A percentile compares a stretch with the other conserved stretches of the same genome.
phyloP scores from a whole-genome alignment of 441 rosid genomes.

The Populus tomentosa region DNA sequence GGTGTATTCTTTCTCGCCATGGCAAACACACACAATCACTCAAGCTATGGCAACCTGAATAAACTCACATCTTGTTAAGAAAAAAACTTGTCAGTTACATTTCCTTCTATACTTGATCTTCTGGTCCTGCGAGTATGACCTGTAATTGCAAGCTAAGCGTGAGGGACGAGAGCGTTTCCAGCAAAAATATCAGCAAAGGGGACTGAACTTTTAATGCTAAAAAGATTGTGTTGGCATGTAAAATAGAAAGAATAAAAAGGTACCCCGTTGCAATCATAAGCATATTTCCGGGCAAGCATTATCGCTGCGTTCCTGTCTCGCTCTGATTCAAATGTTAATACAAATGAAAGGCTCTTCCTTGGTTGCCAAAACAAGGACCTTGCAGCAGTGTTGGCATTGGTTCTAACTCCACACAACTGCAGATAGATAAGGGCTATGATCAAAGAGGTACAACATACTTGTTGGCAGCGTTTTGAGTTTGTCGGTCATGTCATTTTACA shows the following conservation, averaged over 20 bases:
- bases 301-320: slow-evolving; percentile 80
- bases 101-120: slow-evolving; percentile 52
- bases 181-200: neutral
- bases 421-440: slow-evolving; percentile 8
- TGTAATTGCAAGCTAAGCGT: slow-evolving; percentile 25
- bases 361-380: slow-evolving; percentile 87
- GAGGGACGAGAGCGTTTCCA: neutral
- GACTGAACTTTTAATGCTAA: neutral
- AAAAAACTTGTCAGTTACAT: slow-evolving; percentile 24
- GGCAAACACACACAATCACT: slow-evolving; percentile 27
- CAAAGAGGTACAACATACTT: neutral
- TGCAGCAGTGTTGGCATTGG: slow-evolving; percentile 41
- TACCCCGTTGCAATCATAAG: slow-evolving; percentile 75
- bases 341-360: slow-evolving; percentile 65
- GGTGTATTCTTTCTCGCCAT: slow-evolving; percentile 5
- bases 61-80: slow-evolving; percentile 26
- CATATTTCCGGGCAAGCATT: slow-evolving; percentile 71
- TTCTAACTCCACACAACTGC: slow-evolving; percentile 80
- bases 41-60: slow-evolving; percentile 21
- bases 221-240: neutral
- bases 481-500: slow-evolving; percentile 24
- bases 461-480: neutral
- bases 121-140: slow-evolving; percentile 83
- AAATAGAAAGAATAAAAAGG: neutral
- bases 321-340: slow-evolving; percentile 84